Base-by-base conservation (phyloP, 2,329 filamentous ascomycete species). In the Aspergillus sergii region DNA sequence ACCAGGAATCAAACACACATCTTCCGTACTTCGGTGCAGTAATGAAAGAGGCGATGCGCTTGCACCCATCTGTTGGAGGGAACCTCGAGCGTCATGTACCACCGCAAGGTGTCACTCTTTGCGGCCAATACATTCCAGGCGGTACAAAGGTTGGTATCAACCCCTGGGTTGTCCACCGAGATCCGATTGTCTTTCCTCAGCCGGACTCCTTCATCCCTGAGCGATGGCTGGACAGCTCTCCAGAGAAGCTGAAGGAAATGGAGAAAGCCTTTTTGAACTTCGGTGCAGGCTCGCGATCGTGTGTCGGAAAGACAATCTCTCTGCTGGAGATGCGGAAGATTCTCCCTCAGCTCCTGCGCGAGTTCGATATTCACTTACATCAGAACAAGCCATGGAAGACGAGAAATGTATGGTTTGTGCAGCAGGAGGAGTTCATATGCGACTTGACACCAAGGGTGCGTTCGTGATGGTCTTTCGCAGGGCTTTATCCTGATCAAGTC, bases 81-180 rank as follows among this genome's bases (percentile, higher is more conserved):
- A 69, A 70, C 0, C 67, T 81, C 2, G 75, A 78, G 48, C 72
- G 79, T 1, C 54, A 73, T n/a, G 75, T 79, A 0, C 75, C 78
- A 0, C 30, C 56, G 0, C 68, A 64, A 10, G 75, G 78, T 1
- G 60, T 71, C 1, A 58, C 64, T 1, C 66, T 80, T n/a, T 69
- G 69, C 16, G 75, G 74, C 16, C 66, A 68, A 7, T 67, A 73
- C 43, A 68, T 81, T 41, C 78, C 78, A 0, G 71, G 68, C 3
- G 80, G 79, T 12, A 81, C 78, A 0, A 71, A 77, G 8, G 73
- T 83, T 10, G 81, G 80, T 9, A 75, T 82, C 43, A 83, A 81
- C 56, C 70, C 80, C 0, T 81, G 80, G 75, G 79, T 81, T 0
- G 62, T 82, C 0, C 80, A 83, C 28, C 72, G 74, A 21, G 74